Evolutionary conservation across 345 rosid genomes (phyloP).

Genomic region (Excoecaria agallocha): DNA sequence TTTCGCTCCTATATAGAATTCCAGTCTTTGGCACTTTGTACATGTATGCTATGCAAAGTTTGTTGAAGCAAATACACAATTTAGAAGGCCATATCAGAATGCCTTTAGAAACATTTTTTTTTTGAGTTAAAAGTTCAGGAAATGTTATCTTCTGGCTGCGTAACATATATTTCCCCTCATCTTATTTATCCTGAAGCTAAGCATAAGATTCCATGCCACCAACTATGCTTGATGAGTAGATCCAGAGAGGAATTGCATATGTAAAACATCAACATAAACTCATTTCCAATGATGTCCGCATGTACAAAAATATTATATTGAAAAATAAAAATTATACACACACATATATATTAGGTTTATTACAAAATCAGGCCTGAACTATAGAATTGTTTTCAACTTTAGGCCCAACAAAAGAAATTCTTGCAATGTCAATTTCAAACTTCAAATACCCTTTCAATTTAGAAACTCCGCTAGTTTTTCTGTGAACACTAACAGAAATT

Average conservation of each 20-base stretch:
- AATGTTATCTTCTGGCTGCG: background rate
- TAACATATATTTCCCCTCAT: too few species aligned
- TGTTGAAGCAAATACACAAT: background rate
- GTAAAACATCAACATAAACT: background rate
- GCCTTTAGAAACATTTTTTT: background rate
- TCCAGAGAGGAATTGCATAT: background rate
- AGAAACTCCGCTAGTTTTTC: too few species aligned
- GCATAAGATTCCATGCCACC: background rate
- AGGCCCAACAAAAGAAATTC: too few species aligned
- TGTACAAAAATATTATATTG: background rate
- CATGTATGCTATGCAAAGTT: background rate
- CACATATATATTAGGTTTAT: too few species aligned
- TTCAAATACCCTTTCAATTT: too few species aligned
- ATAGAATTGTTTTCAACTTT: too few species aligned
- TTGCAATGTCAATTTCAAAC: too few species aligned
- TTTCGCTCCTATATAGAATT: background rate
- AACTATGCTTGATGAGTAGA: background rate
- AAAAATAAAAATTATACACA: background rate
- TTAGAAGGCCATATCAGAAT: background rate
- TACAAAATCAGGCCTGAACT: too few species aligned
- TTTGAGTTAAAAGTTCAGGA: background rate
- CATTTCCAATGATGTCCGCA: background rate
- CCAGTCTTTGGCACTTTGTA: background rate
- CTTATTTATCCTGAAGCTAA: background rate
- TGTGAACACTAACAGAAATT: too few species aligned